These are phyloP conservation scores for Dendrobium catenatum DNA, from an alignment of 106 monocot genomes.

Conservation along the genomic window DNA sequence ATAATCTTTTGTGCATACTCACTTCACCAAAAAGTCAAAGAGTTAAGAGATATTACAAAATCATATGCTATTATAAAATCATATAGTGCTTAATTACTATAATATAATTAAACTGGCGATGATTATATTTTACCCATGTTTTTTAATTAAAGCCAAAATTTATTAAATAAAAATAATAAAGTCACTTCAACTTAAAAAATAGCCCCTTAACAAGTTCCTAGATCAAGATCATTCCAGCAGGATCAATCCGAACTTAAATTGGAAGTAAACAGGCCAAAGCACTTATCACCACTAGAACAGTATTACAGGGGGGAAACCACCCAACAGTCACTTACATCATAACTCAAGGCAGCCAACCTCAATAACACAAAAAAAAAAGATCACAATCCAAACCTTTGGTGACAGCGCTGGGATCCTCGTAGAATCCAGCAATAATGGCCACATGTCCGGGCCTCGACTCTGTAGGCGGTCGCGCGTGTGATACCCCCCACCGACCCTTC, in stretches of 20 bases:
- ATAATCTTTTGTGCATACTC: too few relatives aligned
- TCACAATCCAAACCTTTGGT: conserved; percentile 52
- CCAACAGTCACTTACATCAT: background rate
- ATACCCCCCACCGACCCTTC: conserved; percentile 86
- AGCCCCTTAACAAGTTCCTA: background rate
- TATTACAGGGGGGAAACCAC: background rate
- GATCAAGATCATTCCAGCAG: background rate
- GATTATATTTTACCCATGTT: too few relatives aligned
- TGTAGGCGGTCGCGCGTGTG: conserved; percentile 87
- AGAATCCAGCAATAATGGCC: conserved; percentile 82
- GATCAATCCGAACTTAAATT: background rate
- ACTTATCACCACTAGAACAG: too few relatives aligned
- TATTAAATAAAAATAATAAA: background rate
- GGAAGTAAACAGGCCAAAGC: background rate
- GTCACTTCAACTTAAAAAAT: background rate
- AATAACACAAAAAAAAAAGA: background rate
- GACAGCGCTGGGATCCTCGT: conserved; percentile 90
- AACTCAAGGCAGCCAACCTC: background rate
- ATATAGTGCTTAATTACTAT: background rate
- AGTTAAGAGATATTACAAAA: background rate
- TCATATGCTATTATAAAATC: background rate
- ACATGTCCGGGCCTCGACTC: conserved; percentile 93
- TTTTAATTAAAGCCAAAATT: too few relatives aligned
- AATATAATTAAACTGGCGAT: background rate
- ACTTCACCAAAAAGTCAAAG: too few relatives aligned